A percentile compares a stretch with the other conserved stretches of the same genome.
Evolutionary conservation across 2,329 filamentous ascomycete genomes (phyloP).

Genomic region (Curvularia hawaiiensis): DNA sequence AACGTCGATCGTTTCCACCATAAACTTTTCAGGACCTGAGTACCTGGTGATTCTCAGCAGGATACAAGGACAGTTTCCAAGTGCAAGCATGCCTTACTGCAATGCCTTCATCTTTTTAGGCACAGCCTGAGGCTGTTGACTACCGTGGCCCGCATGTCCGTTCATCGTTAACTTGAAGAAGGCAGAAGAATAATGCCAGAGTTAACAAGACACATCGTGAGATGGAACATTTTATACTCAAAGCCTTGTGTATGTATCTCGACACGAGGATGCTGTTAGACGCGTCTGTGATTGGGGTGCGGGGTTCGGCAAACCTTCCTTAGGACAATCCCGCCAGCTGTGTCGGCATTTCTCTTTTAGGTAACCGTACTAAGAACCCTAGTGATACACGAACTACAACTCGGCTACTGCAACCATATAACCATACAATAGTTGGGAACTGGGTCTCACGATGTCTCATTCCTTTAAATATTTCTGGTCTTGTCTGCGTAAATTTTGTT

Average conservation of each 20-base stretch:
- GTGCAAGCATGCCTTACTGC: slow-evolving; percentile 20
- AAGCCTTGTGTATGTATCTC: background rate
- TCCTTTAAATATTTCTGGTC: background rate
- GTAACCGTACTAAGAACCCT: background rate
- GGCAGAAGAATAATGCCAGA: background rate
- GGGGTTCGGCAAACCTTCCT: slow-evolving; percentile 27
- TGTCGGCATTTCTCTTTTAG: slow-evolving; percentile 9
- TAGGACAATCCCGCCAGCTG: background rate
- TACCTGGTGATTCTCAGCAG: slow-evolving; percentile 22
- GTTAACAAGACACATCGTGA: background rate
- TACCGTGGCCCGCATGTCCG: background rate
- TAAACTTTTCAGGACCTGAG: slow-evolving; percentile 26
- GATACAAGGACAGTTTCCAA: background rate
- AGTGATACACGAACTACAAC: background rate
- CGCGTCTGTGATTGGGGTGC: slow-evolving; percentile 18
- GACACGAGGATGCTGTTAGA: slow-evolving; percentile 6
- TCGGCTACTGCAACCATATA: no score
- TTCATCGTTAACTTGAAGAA: slow-evolving; percentile 4
- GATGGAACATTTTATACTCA: background rate
- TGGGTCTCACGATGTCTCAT: background rate
- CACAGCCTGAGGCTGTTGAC: slow-evolving; percentile 9
- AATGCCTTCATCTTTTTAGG: slow-evolving; percentile 32
- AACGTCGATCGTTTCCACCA: slow-evolving; percentile 26
- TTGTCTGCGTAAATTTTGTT: background rate
- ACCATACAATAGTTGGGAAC: background rate